These are phyloP conservation scores for Metarhizium brunneum DNA, from an alignment of 2,329 filamentous ascomycete species.

Conservation along the genomic window DNA sequence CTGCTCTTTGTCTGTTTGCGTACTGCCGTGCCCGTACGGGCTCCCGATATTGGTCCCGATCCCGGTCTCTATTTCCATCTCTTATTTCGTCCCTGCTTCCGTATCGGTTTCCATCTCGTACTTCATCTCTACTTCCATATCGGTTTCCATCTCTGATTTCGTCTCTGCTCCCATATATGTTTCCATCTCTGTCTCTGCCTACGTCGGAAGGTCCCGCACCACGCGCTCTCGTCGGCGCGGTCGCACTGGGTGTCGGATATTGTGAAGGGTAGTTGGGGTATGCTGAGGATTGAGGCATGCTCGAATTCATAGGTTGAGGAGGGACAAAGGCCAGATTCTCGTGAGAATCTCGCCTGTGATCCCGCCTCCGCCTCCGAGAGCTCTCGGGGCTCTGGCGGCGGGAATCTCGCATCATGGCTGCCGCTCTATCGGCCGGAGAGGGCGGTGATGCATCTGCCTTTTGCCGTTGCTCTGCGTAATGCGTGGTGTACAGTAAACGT, in stretches of 20 bases:
- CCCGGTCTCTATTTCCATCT: not conserved
- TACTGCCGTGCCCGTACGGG: constrained; percentile 10
- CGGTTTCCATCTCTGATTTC: not conserved
- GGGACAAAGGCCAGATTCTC: constrained; percentile 16
- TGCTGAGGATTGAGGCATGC: not conserved
- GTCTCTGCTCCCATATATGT: not conserved
- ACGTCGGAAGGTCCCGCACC: not conserved
- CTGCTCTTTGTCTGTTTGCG: constrained; percentile 5
- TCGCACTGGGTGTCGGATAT: constrained; percentile 6
- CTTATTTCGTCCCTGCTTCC: not conserved
- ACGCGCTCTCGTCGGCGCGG: constrained; percentile 4
- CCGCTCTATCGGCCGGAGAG: constrained; percentile 14
- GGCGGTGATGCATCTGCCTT: constrained; percentile 6
- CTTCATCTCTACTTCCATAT: not conserved
- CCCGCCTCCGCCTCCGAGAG: constrained; percentile 38
- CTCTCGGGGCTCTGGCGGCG: constrained; percentile 48
- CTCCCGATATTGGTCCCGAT: constrained; percentile 3
- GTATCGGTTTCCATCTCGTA: not conserved
- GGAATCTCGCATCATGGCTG: constrained; percentile 44
- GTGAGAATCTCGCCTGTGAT: constrained; percentile 22
- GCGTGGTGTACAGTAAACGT: not conserved
- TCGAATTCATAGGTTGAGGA: constrained; percentile 10
- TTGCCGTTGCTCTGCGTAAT: not conserved
- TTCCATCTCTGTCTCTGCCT: not conserved
- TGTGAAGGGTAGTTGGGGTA: constrained; percentile 5